Conservation (phyloP, 2,329 filamentous ascomycete genomes). For the Chaetomiaceae sp. region DNA sequence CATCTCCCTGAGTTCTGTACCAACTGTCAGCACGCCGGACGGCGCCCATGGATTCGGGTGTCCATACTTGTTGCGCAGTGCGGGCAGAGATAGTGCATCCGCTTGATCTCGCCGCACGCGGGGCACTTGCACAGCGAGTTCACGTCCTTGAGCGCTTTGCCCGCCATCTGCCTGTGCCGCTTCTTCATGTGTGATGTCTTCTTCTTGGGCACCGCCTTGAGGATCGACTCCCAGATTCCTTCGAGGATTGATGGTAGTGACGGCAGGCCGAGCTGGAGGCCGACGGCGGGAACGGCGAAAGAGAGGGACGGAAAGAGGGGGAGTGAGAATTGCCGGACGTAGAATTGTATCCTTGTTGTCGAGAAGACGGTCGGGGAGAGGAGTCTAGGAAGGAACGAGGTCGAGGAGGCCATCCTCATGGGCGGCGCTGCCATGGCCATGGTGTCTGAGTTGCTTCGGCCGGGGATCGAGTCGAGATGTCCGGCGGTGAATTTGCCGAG, state of each 20-base stretch:
- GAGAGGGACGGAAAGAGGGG: conserved; percentile 25
- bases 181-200: conserved; percentile 98
- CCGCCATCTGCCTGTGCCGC: conserved; percentile 87
- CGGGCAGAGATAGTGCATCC: conserved; percentile 82
- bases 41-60: background rate
- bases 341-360: conserved; percentile 19
- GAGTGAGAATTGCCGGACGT: conserved; percentile 22
- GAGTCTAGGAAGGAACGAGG: conserved; percentile 23
- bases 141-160: conserved; percentile 90
- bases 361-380: conserved; percentile 20
- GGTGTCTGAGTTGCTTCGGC: background rate
- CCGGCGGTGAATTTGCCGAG: background rate
- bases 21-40: conserved; percentile 20
- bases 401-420: conserved; percentile 22
- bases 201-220: conserved; percentile 95
- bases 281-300: conserved; percentile 28
- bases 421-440: conserved; percentile 26
- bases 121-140: conserved; percentile 84
- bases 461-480: background rate
- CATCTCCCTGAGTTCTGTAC: conserved; percentile 43
- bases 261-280: conserved; percentile 51
- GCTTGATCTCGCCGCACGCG: conserved; percentile 81
- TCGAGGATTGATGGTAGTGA: conserved; percentile 66
- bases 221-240: conserved; percentile 87
- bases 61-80: conserved; percentile 76